phyloP scores from a whole-genome alignment of 1,139 yeast species.

The Protomyces lactucae-debilis region DNA sequence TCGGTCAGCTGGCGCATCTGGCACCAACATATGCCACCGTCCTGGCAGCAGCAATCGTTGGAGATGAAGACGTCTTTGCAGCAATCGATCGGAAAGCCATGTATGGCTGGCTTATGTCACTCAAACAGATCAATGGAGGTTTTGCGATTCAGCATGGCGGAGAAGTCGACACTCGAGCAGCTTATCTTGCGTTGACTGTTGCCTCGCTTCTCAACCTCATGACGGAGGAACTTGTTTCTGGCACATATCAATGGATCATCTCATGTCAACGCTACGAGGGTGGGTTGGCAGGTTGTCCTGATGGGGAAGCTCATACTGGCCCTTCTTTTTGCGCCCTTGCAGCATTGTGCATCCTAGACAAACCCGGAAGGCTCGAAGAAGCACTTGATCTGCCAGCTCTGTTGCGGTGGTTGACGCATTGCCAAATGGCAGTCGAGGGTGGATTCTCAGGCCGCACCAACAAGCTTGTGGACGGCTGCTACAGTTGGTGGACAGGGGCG shows the following conservation, averaged over 20 bases:
- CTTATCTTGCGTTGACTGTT: conserved; percentile 76
- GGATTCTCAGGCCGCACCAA: conserved; percentile 88
- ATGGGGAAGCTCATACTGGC: conserved; percentile 95
- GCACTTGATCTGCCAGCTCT: conserved; percentile 33
- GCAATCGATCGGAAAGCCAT: conserved; percentile 47
- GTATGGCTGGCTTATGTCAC: conserved; percentile 58
- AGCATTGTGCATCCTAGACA: conserved; percentile 51
- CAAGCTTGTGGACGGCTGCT: conserved; percentile 93
- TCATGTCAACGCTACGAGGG: conserved; percentile 90
- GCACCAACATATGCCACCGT: conserved; percentile 83
- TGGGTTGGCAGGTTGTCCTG: conserved; percentile 80
- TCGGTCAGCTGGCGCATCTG: conserved; percentile 71
- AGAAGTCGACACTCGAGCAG: conserved; percentile 79
- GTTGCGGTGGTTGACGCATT: conserved; percentile 57
- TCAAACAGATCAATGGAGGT: conserved; percentile 69
- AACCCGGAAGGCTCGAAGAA: conserved; percentile 39
- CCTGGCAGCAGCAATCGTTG: conserved; percentile 55
- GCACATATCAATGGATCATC: conserved; percentile 57
- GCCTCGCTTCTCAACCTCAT: conserved; percentile 62
- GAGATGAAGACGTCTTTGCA: conserved; percentile 47
- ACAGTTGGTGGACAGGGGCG: conserved; percentile 94
- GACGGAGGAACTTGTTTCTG: conserved; percentile 56
- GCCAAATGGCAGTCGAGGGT: conserved; percentile 72
- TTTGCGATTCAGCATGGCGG: conserved; percentile 72
- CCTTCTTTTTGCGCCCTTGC: conserved; percentile 89